Conservation (phyloP, 2,329 filamentous ascomycete species). For the Aspergillus sp. region DNA sequence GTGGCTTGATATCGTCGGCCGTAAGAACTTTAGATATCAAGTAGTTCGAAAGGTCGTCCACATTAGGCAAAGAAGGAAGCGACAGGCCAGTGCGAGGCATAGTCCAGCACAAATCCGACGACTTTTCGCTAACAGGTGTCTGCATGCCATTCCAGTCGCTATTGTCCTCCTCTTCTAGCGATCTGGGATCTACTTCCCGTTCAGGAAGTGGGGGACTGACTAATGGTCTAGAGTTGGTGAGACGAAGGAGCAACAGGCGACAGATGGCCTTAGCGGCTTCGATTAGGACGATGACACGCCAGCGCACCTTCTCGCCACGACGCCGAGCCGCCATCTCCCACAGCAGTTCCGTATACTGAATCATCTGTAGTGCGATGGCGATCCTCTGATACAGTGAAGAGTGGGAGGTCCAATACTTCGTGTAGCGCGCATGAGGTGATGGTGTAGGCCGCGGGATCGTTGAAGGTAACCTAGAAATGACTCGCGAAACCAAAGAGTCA, state of each 20-base stretch:
- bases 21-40: constrained; percentile 87
- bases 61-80: constrained; percentile 78
- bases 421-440: constrained; percentile 64
- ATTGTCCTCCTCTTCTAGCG: constrained; percentile 50
- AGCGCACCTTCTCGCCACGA: constrained; percentile 74
- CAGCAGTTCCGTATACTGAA: constrained; percentile 92
- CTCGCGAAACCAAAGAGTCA: constrained; percentile 76
- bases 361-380: constrained; percentile 80
- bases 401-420: constrained; percentile 62
- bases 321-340: constrained; percentile 97
- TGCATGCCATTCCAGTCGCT: constrained; percentile 53
- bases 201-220: constrained; percentile 84
- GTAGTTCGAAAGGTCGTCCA: constrained; percentile 81
- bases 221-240: constrained; percentile 80
- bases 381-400: constrained; percentile 75
- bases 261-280: constrained; percentile 87
- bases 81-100: constrained; percentile 94
- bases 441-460: constrained; percentile 53
- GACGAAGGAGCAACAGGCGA: constrained; percentile 73
- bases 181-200: constrained; percentile 72
- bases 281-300: constrained; percentile 82
- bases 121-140: constrained; percentile 43
- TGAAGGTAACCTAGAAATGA: constrained; percentile 58
- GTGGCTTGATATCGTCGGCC: constrained; percentile 94
- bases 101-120: constrained; percentile 64